Base-by-base conservation (phyloP, 1,284 basidiomycete genomes). In the Fomitopsis palustris region DNA sequence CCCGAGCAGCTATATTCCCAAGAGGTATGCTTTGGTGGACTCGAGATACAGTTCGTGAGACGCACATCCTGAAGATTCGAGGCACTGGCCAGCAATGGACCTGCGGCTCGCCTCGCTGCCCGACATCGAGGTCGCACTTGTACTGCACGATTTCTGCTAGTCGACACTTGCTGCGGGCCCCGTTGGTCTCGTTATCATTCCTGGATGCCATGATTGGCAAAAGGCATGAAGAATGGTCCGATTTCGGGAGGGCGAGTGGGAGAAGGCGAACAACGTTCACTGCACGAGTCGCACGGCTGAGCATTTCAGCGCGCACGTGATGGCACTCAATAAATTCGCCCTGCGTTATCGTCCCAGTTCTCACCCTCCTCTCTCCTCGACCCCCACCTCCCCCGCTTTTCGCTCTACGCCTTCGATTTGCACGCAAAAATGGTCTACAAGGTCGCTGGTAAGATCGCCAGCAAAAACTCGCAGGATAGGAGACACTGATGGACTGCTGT, bases 131-230 rank as follows among this genome's bases (percentile, higher is more conserved):
- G 57, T 82, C 75, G 68, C 90, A 92, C 31, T 74, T 78, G 67
- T 82, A 87, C 67, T 91, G 90, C n/a, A 86, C 65, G 33, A 92
- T 83, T 73, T 92, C 90, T 27, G 81, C 79, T 27, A 92, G 76
- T 41, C 76, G 79, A 72, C 89, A 92, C 63, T 65, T 71, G 35
- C 60, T 57, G n/a, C 43, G 61, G 9, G 17, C 55, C 2, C 14
- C 19, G 9, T 61, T 33, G 23, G 21, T 54, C 9, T 41, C 35
- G n/a, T 6, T 10, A 19, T 17, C n/a, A 27, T 21, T 14, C 19
- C 17, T 43, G 31, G 47, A 49, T 23, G 56, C 54, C 29, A 47
- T 56, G 56, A 55, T 57, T 47, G 52, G 54, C 51, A 42, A 56
- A 39, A 38, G 21, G 21, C 58, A 55, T 45, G 60, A 54, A 25